A percentile compares a stretch with the other conserved stretches of the same genome.
Conservation (phyloP, 2,329 filamentous ascomycete genomes). For the Ophiognomonia clavigignenti-juglandacearum region DNA sequence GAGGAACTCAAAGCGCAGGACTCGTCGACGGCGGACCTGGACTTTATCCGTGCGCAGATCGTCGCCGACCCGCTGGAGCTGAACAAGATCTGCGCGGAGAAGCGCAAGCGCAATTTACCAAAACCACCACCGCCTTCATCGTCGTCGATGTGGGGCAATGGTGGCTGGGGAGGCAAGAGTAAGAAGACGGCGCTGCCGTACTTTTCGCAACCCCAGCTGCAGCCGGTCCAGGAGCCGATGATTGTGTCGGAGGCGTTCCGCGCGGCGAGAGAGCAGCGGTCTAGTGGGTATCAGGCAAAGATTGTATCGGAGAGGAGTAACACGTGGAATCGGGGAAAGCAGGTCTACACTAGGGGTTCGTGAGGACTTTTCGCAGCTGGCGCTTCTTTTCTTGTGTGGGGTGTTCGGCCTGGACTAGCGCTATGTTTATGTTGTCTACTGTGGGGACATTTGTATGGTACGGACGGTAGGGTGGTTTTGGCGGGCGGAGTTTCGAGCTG, state of each 20-base stretch:
- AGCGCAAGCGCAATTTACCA: slow-evolving; percentile 37
- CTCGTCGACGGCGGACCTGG: slow-evolving; percentile 39
- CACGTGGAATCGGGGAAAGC: not conserved
- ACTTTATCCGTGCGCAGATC: slow-evolving; percentile 83
- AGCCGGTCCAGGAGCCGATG: slow-evolving; percentile 33
- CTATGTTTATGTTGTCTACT: too few relatives aligned
- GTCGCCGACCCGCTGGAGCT: slow-evolving; percentile 69
- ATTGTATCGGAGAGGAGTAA: slow-evolving; percentile 6
- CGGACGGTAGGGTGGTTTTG: too few relatives aligned
- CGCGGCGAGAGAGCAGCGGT: slow-evolving; percentile 18
- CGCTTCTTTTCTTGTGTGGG: too few relatives aligned
- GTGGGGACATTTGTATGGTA: too few relatives aligned
- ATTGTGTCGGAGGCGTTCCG: slow-evolving; percentile 32
- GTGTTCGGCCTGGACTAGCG: too few relatives aligned
- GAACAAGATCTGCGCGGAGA: slow-evolving; percentile 62
- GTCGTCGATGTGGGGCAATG: slow-evolving; percentile 1
- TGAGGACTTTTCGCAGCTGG: not conserved
- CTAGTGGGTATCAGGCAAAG: slow-evolving; percentile 6
- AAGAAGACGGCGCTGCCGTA: slow-evolving; percentile 30
- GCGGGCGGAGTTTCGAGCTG: too few relatives aligned
- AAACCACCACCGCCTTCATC: slow-evolving; percentile 18
- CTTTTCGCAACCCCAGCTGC: slow-evolving; percentile 29
- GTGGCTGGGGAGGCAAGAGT: not conserved
- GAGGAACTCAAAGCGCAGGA: slow-evolving; percentile 52
- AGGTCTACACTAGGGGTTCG: not conserved